Base-by-base conservation (phyloP, 164 flowering plant genomes). In the Stephania cephalantha region DNA sequence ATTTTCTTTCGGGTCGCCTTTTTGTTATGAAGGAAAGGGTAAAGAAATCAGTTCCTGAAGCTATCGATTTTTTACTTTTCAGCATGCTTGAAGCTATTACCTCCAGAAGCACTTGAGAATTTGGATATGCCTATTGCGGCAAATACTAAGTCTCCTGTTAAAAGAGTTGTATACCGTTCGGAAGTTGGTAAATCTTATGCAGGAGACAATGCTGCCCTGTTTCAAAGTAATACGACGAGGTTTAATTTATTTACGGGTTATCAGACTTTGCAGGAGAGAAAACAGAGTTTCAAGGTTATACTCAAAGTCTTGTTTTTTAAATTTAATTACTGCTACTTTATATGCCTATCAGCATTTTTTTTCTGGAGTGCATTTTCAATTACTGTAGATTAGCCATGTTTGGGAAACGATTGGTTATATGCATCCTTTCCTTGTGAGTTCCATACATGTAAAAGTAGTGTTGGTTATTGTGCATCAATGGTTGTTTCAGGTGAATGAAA, bases 21-120 rank as follows among this genome's bases (percentile, higher is more conserved):
- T 50, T 11, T 50, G 12, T 50, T 50, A 50, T 48, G 53, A 48
- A 18, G 71, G 66, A 76, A 65, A 63, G 45, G 31, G 15, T 9
- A 71, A 22, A 48, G 46, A 53, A 44, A 52, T 29, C 48, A 46
- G 12, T 72, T 71, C 8, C 50, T 73, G 74, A 58, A 7, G 15
- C 70, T 2, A 35, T 46, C 7, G 13, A 31, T 68, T 65, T 71
- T 50, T 31, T 67, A 75, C 35, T 17, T 82, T 46, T 81, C 88
- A 92, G 97, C 85, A 81, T 95, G 97, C 85, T 90, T 95, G 90
- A 89, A 89, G 87, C 82, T 91, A 55, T 85, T 91, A 46, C 85
- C 95, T 64, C 87, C 86, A 42, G 91, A 90, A 83, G 87, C 91
- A 73, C 91, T 95, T 78, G 81, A 87, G 82, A 84, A 74, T 73